Evolutionary conservation across 495 filamentous ascomycete species (phyloP), one percentile per base, ranked within the genome.

Genomic region (Polyplosphaeria fusca): DNA sequence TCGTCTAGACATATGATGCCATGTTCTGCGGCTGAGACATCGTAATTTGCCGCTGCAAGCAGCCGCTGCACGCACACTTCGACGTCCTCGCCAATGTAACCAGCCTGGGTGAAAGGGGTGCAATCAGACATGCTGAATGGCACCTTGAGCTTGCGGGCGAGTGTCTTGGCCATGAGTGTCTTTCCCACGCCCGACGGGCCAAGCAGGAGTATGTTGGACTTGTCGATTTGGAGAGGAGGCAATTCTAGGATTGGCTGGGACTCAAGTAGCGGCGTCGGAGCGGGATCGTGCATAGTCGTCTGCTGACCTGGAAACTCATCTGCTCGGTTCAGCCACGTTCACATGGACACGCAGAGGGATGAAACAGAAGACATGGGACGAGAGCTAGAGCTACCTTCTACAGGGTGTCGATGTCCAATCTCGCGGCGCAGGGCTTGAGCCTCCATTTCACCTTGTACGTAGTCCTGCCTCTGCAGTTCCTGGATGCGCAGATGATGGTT

Each of bases 111-210:
- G 60, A 98, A 92, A 3, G 93, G 86, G 13, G 94, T 97, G 72
- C 94, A 97, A 68, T 98, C 94, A 54, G 90, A 93, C 70, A 97
- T 97, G 56, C 88, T 92, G 68, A 98, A 96, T 0, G 93, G 94
- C 1, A 97, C 93, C 47, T 93, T 91, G 19, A 98, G 74, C 2
- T 89, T 80, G 24, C 82, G 75, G 12, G 87, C 87, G 16, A 92
- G 74, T 0, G 86, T 89, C 75, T 92, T 89, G 25, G 88, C 83
- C 79, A 98, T 97, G 32, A 96, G 82, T 0, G 94, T 98, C 71
- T 98, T 98, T 0, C 93, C 93, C 3, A 97, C 93, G 3, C 94
- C 93, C 0, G 94, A 94, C 0, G 93, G 94, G 0, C 93, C 93
- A 4, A 98, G 80, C 51, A 96, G 73, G 22, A 97, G 73, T n/a